These are phyloP conservation scores for Carallia brachiata DNA, from an alignment of 345 rosid genomes.

Conservation along the genomic window DNA sequence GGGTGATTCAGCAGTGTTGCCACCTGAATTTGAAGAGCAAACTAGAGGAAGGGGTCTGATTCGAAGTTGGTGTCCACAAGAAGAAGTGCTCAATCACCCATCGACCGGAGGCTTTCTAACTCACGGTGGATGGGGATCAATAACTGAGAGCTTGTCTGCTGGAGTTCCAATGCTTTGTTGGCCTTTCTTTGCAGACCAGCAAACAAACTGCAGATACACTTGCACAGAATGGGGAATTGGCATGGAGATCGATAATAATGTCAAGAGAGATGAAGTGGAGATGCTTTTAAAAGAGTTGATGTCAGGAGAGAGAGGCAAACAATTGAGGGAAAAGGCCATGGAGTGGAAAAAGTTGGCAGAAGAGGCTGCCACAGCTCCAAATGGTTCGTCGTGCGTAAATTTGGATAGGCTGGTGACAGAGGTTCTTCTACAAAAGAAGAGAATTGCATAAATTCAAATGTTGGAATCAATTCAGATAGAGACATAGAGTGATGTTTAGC, in stretches of 20 bases:
- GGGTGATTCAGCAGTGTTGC: not conserved
- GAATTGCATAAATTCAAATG: not conserved
- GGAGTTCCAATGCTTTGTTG: slow-evolving; percentile 1
- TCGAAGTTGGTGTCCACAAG: not conserved
- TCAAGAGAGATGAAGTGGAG: not conserved
- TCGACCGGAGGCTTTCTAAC: not conserved
- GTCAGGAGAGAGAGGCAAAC: not conserved
- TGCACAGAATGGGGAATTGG: slow-evolving; percentile 8
- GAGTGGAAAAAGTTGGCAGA: not conserved
- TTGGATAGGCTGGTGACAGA: not conserved
- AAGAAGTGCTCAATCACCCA: not conserved
- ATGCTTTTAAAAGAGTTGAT: not conserved
- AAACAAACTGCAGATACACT: slow-evolving; percentile 2
- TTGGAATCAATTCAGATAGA: no score
- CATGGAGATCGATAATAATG: slow-evolving; percentile 5
- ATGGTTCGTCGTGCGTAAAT: slow-evolving; percentile 1
- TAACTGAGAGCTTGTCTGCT: not conserved
- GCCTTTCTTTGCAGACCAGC: not conserved
- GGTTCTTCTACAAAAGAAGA: not conserved
- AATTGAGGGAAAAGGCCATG: not conserved
- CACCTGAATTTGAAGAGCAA: not conserved
- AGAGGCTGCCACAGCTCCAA: not conserved
- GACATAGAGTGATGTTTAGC: no score
- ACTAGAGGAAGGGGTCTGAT: not conserved
- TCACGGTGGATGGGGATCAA: not conserved